These are phyloP conservation scores for Wilhelminamyces savonicus DNA, from an alignment of 805 yeast genomes.

Conservation along the genomic window DNA sequence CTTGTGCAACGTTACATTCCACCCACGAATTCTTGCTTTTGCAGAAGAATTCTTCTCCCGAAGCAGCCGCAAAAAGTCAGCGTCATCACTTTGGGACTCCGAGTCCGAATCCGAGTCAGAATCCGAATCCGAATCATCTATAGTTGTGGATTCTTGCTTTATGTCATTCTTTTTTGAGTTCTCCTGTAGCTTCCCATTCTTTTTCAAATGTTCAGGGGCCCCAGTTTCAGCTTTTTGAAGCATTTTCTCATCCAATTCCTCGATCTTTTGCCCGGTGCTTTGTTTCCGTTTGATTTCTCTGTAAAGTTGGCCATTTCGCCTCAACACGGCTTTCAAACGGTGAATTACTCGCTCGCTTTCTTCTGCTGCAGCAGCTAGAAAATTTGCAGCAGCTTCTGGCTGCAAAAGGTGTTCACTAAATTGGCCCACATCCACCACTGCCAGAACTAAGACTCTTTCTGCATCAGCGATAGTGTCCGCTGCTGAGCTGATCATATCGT, in stretches of 20 bases:
- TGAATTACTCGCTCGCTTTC: slow-evolving; percentile 19
- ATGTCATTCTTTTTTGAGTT: slow-evolving; percentile 23
- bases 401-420: slow-evolving; percentile 51
- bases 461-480: slow-evolving; percentile 39
- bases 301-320: neutral
- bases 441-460: slow-evolving; percentile 42
- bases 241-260: neutral
- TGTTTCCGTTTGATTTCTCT: slow-evolving; percentile 3
- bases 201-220: neutral
- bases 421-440: slow-evolving; percentile 59
- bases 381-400: slow-evolving; percentile 44
- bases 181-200: neutral
- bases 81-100: too few relatives aligned
- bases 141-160: too few relatives aligned
- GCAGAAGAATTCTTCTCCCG: too few relatives aligned
- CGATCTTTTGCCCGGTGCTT: slow-evolving; percentile 1
- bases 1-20: slow-evolving; percentile 65
- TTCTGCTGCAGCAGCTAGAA: slow-evolving; percentile 38
- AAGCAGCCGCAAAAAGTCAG: too few relatives aligned
- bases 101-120: too few relatives aligned
- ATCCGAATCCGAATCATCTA: too few relatives aligned
- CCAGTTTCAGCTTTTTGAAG: too few relatives aligned
- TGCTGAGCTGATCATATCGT: slow-evolving; percentile 55
- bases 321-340: slow-evolving; percentile 12
- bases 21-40: slow-evolving; percentile 35